Evolutionary conservation across 2,329 filamentous ascomycete species (phyloP).

Genomic region (Penicillium capsulatum): DNA sequence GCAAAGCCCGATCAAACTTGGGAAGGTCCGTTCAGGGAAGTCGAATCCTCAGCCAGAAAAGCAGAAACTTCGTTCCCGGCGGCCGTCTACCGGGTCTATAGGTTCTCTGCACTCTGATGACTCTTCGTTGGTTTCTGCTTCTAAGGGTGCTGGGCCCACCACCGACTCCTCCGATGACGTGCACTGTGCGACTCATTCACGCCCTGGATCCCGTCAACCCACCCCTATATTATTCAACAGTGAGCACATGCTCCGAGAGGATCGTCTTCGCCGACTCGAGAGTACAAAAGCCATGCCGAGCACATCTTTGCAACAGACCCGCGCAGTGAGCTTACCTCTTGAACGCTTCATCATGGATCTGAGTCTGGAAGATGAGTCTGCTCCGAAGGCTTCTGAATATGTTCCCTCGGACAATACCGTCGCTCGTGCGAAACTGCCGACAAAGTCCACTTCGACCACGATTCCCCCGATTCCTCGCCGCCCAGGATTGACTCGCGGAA

Average conservation of each 20-base stretch:
- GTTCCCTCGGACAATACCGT: slow-evolving; percentile 16
- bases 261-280: slow-evolving; percentile 29
- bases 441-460: slow-evolving; percentile 3
- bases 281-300: slow-evolving; percentile 21
- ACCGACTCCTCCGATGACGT: slow-evolving; percentile 29
- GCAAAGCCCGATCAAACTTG: slow-evolving; percentile 34
- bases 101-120: slow-evolving; percentile 30
- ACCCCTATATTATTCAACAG: slow-evolving; percentile 17
- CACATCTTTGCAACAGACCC: slow-evolving; percentile 25
- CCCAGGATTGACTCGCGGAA: slow-evolving; percentile 14
- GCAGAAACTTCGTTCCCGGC: slow-evolving; percentile 19
- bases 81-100: slow-evolving; percentile 29
- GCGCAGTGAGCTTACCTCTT: slow-evolving; percentile 36
- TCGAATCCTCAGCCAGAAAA: slow-evolving; percentile 19
- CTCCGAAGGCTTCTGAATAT: slow-evolving; percentile 9
- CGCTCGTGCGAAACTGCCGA: slow-evolving; percentile 5
- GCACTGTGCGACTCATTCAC: slow-evolving; percentile 22
- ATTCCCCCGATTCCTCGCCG: slow-evolving; percentile 9
- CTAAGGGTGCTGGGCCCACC: slow-evolving; percentile 24
- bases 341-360: slow-evolving; percentile 39
- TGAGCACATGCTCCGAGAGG: slow-evolving; percentile 31
- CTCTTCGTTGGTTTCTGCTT: slow-evolving; percentile 31
- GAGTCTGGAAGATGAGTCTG: slow-evolving; percentile 20
- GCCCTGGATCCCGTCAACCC: slow-evolving; percentile 15
- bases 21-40: slow-evolving; percentile 22